Evolutionary conservation across 139 green algal genomes (phyloP), one percentile per base, ranked within the genome.

Genomic region (Parachlorella kessleri): DNA sequence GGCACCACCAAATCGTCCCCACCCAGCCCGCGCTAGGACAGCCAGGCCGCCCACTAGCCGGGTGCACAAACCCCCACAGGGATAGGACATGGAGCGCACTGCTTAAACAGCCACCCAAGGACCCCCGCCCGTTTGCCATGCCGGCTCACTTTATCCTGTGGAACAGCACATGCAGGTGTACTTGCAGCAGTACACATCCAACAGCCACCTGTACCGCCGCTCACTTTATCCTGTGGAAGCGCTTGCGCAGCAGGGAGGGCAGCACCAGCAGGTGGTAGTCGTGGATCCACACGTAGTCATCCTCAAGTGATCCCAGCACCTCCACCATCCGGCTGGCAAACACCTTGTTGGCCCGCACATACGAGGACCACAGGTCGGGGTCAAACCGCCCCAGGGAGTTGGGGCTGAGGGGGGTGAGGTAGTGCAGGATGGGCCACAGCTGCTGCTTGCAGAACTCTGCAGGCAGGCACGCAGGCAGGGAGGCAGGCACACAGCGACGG

Each of bases 201-300:
- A n/a, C n/a, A n/a, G n/a, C n/a, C n/a, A n/a, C n/a, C n/a, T n/a
- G n/a, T n/a, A n/a, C n/a, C n/a, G n/a, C n/a, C n/a, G n/a, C n/a
- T 33, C 75, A 87, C 73, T 81, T 84, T 63, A 94, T 84, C 48
- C 87, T 73, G 87, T 95, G 87, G 81, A 94, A 93, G 26, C 89
- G 80, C 79, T 95, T 95, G 70, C 94, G 91, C 76, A 99, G 85
- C 78, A 99, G 90, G 14, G 89, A 95, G 59, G 97, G 96, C 81
- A 99, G 90, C 75, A 98, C 93, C 82, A 99, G 91, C 59, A 99
- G 88, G 87, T 99, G 97, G 88, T 99, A 99, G 91, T 99, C 97
- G 76, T 99, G 97, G 36, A 99, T 94, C 97, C 97, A 99, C 66
- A 99, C 94, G 82, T 90, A 97, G 87, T 99, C 96, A 2, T 88